Base-by-base conservation (phyloP, 768 basidiomycete genomes). In the Russula sp. region DNA sequence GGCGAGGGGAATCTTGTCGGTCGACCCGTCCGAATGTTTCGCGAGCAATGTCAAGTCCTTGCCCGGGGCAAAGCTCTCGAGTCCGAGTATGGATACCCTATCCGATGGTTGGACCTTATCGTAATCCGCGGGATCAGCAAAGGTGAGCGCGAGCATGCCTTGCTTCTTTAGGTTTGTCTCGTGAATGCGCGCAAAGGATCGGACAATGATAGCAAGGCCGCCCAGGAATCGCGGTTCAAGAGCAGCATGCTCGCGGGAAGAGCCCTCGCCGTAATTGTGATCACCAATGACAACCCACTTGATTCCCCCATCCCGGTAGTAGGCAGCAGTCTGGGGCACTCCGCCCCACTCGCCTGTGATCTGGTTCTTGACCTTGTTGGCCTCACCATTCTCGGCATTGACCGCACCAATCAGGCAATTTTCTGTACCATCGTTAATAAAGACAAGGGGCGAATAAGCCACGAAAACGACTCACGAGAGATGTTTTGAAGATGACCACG, bases 91-190 rank as follows among this genome's bases (percentile, higher is more conserved):
- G 73, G 89, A 87, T 64, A 98, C 87, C 72, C 83, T 86, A 80
- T 99, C 97, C 68, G 81, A 80, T 9, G 95, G 91, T 72, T 81
- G 82, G 69, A 98, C 74, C 81, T 90, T 94, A 74, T 98, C 93
- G 75, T 99, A 99, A 77, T 98, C 95, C 68, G 84, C 92, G 16
- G 90, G 83, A 77, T 98, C 84, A 64, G 76, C 89, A 73, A 98
- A 97, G 64, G 94, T 97, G 69, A 98, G 80, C 2, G 94, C 94
- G 66, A 98, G 91, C 92, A 96, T 94, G 70, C 94, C 94, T 80
- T 98, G 95, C 85, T 98, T 98, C 89, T 98, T 98, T 85, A 94
- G 79, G 82, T 95, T 94, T 73, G 93, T 93, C 80, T 91, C 94
- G 77, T 96, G 95, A 77, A 98, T 98, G 77, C 95, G 93, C 57